A percentile compares a stretch with the other conserved stretches of the same genome.
These are phyloP conservation scores for Monosporascus cannonballus DNA, from an alignment of 2,329 filamentous ascomycete genomes.

Conservation along the genomic window DNA sequence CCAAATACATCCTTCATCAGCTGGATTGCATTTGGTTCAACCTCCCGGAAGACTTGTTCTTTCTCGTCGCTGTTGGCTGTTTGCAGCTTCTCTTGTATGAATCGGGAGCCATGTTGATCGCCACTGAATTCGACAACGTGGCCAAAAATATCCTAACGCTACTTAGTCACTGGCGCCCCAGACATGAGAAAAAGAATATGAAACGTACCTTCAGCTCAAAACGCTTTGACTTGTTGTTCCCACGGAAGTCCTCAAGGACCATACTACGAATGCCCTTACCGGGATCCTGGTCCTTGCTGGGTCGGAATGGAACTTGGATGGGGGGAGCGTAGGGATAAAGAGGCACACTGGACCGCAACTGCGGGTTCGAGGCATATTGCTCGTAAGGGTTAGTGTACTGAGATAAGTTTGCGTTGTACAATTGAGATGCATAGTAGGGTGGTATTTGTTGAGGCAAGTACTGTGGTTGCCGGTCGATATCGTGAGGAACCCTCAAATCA, in stretches of 20 bases:
- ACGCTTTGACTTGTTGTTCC: slow-evolving; percentile 64
- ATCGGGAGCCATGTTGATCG: slow-evolving; percentile 90
- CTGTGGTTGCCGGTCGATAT: slow-evolving; percentile 33
- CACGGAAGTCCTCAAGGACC: slow-evolving; percentile 74
- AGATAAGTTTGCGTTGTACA: slow-evolving; percentile 30
- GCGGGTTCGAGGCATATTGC: slow-evolving; percentile 27
- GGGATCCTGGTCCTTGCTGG: slow-evolving; percentile 50
- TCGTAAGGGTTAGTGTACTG: slow-evolving; percentile 32
- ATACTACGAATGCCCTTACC: slow-evolving; percentile 61
- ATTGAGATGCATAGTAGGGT: slow-evolving; percentile 26
- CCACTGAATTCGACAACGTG: slow-evolving; percentile 92
- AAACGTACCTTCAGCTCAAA: slow-evolving; percentile 68
- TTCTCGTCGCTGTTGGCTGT: slow-evolving; percentile 95
- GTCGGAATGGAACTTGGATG: slow-evolving; percentile 24
- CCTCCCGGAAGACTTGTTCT: slow-evolving; percentile 81
- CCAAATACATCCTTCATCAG: slow-evolving; percentile 96
- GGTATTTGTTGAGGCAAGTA: slow-evolving; percentile 23
- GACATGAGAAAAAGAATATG: background rate
- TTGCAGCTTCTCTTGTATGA: slow-evolving; percentile 90
- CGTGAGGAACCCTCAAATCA: slow-evolving; percentile 27
- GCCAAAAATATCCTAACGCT: slow-evolving; percentile 65
- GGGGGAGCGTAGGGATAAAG: slow-evolving; percentile 28
- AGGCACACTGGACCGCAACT: slow-evolving; percentile 28
- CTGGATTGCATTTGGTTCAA: slow-evolving; percentile 75
- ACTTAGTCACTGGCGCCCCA: slow-evolving; percentile 7